phyloP scores from a whole-genome alignment of 345 rosid species.

The Eucalyptus brandiana region DNA sequence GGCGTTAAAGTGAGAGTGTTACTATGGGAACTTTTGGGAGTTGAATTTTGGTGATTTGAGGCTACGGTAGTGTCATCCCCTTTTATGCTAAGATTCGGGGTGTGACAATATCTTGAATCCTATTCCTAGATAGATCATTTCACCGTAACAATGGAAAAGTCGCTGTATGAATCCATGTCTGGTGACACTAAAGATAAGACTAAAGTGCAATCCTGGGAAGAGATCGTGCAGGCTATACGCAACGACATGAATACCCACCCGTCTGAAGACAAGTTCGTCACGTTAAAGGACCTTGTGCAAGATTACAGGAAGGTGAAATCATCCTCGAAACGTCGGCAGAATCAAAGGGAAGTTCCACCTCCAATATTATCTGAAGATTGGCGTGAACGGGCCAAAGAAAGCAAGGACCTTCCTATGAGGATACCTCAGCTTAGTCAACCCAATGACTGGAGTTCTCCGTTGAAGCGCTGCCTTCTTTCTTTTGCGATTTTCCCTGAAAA shows the following conservation, averaged over 20 bases:
- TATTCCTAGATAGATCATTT: not conserved
- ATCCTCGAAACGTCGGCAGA: not conserved
- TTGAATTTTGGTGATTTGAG: accelerated
- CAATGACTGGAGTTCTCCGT: not conserved
- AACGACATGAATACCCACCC: accelerated
- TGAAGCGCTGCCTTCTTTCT: not conserved
- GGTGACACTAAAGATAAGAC: accelerated
- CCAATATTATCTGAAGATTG: accelerated
- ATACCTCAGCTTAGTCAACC: accelerated
- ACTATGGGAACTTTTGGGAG: not conserved
- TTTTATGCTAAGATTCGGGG: accelerated
- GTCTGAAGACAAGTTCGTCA: accelerated
- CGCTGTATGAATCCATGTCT: not conserved
- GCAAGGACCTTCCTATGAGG: not conserved
- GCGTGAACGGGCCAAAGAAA: not conserved
- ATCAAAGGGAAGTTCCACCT: not conserved
- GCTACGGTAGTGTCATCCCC: not conserved
- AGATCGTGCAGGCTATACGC: accelerated
- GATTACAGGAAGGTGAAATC: no score
- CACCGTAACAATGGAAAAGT: not conserved
- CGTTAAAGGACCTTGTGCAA: accelerated
- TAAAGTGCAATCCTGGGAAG: not conserved
- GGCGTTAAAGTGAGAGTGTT: no score
- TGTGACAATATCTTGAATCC: not conserved
- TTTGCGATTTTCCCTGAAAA: not conserved